Evolutionary conservation across 148 eudicot species (phyloP).

Genomic region (Oxyria digyna): DNA sequence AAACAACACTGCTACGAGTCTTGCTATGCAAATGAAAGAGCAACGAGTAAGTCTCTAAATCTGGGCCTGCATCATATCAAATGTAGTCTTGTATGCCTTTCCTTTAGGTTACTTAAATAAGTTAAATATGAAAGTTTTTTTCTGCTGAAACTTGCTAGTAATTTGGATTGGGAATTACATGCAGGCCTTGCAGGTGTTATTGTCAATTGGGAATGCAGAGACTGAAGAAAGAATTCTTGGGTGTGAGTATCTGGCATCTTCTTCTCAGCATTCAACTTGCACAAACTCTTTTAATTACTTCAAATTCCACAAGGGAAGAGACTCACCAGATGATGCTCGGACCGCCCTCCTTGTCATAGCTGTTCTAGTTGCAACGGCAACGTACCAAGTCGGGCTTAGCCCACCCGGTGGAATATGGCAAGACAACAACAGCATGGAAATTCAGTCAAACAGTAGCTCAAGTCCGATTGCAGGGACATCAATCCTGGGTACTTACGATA

Average conservation of each 20-base stretch:
- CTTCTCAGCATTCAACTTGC: conserved; percentile 13
- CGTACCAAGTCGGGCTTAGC: conserved; percentile 41
- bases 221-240: conserved; percentile 27
- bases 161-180: no score
- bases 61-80: no score
- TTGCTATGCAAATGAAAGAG: conserved; percentile 43
- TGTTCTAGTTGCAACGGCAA: conserved; percentile 40
- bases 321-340: conserved; percentile 42
- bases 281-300: conserved; percentile 18
- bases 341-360: conserved; percentile 35
- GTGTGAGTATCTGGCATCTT: conserved; percentile 19
- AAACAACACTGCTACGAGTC: conserved; percentile 38
- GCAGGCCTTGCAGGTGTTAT: conserved; percentile 36
- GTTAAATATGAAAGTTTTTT: no score
- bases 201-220: conserved; percentile 15
- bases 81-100: no score
- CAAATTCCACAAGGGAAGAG: conserved; percentile 34
- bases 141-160: no score
- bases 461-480: conserved; percentile 33
- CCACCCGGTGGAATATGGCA: conserved; percentile 64
- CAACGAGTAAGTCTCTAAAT: conserved; percentile 29
- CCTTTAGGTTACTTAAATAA: no score
- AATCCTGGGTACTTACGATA: conserved; percentile 22
- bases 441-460: background rate
- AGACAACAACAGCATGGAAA: conserved; percentile 18